Percentiles rank a stretch among this genome's conserved stretches.
phyloP scores from a whole-genome alignment of 495 filamentous ascomycete genomes.

The Xanthoparmelia taractica region DNA sequence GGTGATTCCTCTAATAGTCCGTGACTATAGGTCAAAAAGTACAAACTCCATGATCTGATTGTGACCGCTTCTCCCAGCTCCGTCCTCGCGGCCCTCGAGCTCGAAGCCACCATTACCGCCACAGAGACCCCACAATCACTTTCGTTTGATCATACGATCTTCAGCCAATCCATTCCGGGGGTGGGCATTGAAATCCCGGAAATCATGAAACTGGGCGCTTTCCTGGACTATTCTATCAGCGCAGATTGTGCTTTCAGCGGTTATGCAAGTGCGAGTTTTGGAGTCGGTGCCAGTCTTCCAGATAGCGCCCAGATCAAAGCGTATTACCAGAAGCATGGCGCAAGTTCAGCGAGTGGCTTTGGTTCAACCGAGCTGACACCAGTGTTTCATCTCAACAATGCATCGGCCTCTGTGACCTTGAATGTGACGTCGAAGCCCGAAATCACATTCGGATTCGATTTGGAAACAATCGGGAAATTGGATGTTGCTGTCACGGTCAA shows the following conservation, averaged over 20 bases:
- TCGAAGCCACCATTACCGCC: conserved; percentile 28
- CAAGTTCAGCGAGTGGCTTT: conserved; percentile 30
- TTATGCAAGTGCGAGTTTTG: conserved; percentile 29
- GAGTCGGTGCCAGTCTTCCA: conserved; percentile 26
- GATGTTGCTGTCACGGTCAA: conserved; percentile 28
- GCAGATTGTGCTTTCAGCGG: conserved; percentile 25
- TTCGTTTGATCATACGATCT: conserved; percentile 21
- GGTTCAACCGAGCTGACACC: conserved; percentile 21
- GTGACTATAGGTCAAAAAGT: conserved; percentile 23
- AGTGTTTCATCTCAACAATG: conserved; percentile 26
- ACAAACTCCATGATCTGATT: conserved; percentile 24
- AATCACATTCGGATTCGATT: conserved; percentile 30
- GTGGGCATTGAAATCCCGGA: conserved; percentile 26
- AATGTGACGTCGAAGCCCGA: conserved; percentile 30
- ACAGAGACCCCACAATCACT: conserved; percentile 5
- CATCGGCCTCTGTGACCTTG: conserved; percentile 24
- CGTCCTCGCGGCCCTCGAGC: conserved; percentile 28
- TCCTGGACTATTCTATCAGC: conserved; percentile 27
- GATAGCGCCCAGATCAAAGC: conserved; percentile 26
- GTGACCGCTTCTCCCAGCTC: conserved; percentile 25
- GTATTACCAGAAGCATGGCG: conserved; percentile 22
- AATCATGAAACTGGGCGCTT: conserved; percentile 31
- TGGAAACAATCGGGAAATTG: conserved; percentile 25
- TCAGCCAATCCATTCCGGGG: conserved; percentile 25
- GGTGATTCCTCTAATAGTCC: neutral